Evolutionary conservation across 257 asterid species (phyloP).

Genomic region (Solanum clarkiae): DNA sequence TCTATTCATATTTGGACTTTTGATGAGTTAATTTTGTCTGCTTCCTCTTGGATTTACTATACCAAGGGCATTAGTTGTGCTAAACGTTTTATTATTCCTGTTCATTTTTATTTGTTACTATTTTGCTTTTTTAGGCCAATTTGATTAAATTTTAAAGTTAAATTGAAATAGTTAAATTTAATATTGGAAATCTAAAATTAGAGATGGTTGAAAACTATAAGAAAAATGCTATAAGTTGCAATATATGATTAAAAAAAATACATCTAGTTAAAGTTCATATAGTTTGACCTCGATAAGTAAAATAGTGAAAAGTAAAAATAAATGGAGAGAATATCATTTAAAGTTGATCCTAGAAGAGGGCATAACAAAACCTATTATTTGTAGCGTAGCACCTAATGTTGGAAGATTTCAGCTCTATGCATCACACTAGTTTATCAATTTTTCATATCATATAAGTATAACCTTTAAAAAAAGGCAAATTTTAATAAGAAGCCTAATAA

Average conservation of each 20-base stretch:
- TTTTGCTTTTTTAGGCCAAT: too few relatives aligned
- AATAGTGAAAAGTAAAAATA: too few relatives aligned
- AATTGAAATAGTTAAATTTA: too few relatives aligned
- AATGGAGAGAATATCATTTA: neutral
- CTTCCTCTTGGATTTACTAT: conserved; percentile 14
- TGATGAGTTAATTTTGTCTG: conserved; percentile 14
- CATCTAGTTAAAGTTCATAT: too few relatives aligned
- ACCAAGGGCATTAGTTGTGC: neutral
- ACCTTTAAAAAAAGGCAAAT: neutral
- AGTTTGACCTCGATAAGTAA: too few relatives aligned
- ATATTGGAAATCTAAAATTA: too few relatives aligned
- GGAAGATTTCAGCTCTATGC: neutral
- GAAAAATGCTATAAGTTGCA: too few relatives aligned
- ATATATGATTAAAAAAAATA: too few relatives aligned
- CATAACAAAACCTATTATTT: neutral
- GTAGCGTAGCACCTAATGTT: neutral
- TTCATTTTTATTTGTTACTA: too few relatives aligned
- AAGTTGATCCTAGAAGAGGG: neutral
- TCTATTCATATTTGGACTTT: conserved; percentile 7
- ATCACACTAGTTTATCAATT: neutral
- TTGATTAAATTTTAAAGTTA: too few relatives aligned
- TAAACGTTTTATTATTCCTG: neutral
- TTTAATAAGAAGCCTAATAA: neutral
- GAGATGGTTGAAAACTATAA: too few relatives aligned
- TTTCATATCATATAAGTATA: neutral